Base-by-base conservation (phyloP, 106 monocot genomes). In the Acorus calamus region DNA sequence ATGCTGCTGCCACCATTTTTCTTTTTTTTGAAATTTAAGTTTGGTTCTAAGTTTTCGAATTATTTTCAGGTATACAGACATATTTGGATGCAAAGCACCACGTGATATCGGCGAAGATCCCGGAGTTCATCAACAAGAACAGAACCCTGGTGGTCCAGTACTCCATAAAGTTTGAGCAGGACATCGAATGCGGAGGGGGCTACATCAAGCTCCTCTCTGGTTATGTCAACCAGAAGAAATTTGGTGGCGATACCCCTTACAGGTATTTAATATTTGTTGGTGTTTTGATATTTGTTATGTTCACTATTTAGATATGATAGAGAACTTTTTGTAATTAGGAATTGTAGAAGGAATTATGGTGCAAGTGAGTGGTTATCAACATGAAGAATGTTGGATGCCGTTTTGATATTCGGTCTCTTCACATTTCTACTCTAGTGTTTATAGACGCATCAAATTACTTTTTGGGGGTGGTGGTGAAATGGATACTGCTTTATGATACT, bases 211-310 rank as follows among this genome's bases (percentile, higher is more conserved):
- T 94, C 69, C 76, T 82, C 59, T 94, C 94, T 74, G 87, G 94
- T 53, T 94, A 90, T 68, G 94, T 94, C 63, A 94, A 90, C 76
- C 94, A 90, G 78, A 94, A 90, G 75, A 94, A 89, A 72, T 94
- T 94, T 63, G 71, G 94, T 51, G 94, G 94, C 52, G 84, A 94
- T 69, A 84, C 94, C 69, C 94, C 94, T 59, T 94, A 94, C 82
- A 94, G 94, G 94, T 90, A 11, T 71, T 46, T 60, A 28, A 45
- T 13, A 41, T 53, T 67, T 14, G 44, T 62, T 48, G 14, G 44
- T 8, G 44, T 55, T 43, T 71, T 56, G 4, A 67, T 2, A 67
- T 41, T 46, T 43, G 12, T 53, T 46, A 44, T 44, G 4, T 42
- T 52, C 28, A 28, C 28, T 28, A 28, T 28, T 28, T 28, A 28